Base-by-base conservation (phyloP, 2,329 filamentous ascomycete genomes). In the Colletotrichum horii region DNA sequence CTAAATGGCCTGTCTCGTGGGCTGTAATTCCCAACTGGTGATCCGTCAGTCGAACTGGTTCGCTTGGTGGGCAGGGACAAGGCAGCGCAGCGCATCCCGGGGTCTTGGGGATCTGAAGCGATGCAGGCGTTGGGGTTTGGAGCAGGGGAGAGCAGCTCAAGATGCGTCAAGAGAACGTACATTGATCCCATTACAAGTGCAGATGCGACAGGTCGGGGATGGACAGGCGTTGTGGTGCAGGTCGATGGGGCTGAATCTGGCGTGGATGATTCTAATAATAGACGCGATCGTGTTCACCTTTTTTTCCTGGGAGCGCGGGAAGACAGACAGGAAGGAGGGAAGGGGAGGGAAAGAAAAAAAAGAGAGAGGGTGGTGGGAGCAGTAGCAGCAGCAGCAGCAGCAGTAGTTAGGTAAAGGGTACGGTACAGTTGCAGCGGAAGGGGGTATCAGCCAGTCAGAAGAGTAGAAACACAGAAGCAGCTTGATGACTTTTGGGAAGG, bases 241-340 rank as follows among this genome's bases (percentile, higher is more conserved):
- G 82, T 80, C 81, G 80, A 84, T 87, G 87, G 86, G 87, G 87
- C 86, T 88, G 86, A 85, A 88, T 86, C 85, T 87, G 85, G 85
- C 83, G 85, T 85, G 83, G 84, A 83, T 85, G 86, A 81, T 88
- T 85, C 87, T 88, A 89, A 88, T 87, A 87, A 88, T 88, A 89
- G 87, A 86, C 78, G 80, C 80, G 83, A 85, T 86, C 83, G 84
- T 87, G 86, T 85, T 86, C 83, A 84, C 81, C 76, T 80, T 74
- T 52, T 52, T 52, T 52, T 52, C 58, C 58, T 67, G 70, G 79
- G 80, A 75, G 78, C 71, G 75, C 71, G 75, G 73, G 78, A 77
- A 79, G 76, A 77, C 77, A 77, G 77, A 72, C 77, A 73, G 78
- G 74, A 77, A 75, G 75, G 76, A 79, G 77, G 78, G 77, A 78